Percentiles rank a stretch among this genome's conserved stretches.
Evolutionary conservation across 495 filamentous ascomycete species (phyloP).

Genomic region (Penicillium canescens): DNA sequence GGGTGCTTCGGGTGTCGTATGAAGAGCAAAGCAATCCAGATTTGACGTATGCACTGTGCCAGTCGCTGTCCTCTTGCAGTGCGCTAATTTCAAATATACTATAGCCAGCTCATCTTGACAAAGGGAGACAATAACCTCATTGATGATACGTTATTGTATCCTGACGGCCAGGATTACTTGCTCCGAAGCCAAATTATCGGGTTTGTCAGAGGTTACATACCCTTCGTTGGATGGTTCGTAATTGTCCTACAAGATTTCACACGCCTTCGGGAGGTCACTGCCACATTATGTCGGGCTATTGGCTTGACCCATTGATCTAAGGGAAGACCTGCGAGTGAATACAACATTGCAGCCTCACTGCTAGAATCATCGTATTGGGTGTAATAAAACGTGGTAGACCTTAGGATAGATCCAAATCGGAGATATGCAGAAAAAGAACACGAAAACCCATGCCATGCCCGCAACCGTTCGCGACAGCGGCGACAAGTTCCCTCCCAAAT

Average conservation of each 20-base stretch:
- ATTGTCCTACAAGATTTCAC: background rate
- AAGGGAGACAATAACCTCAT: conserved; percentile 1
- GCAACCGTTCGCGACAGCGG: no score
- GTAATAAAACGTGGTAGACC: no score
- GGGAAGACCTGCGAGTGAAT: no score
- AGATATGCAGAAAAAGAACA: no score
- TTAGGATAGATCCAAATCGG: no score
- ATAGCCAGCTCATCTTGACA: background rate
- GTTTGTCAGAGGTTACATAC: background rate
- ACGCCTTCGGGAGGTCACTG: no score
- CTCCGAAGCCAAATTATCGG: background rate
- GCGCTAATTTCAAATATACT: background rate
- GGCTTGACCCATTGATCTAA: no score
- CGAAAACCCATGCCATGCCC: no score
- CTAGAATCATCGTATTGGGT: no score
- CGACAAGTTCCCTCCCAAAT: no score
- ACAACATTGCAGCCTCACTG: no score
- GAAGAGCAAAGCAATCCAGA: background rate
- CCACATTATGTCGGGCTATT: no score
- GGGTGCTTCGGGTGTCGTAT: background rate
- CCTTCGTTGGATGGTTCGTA: background rate
- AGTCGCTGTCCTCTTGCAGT: background rate
- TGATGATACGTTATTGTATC: background rate
- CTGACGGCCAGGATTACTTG: background rate
- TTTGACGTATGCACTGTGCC: background rate